Conservation (phyloP, 129 eudicot species). For the Flaveria brownii region DNA sequence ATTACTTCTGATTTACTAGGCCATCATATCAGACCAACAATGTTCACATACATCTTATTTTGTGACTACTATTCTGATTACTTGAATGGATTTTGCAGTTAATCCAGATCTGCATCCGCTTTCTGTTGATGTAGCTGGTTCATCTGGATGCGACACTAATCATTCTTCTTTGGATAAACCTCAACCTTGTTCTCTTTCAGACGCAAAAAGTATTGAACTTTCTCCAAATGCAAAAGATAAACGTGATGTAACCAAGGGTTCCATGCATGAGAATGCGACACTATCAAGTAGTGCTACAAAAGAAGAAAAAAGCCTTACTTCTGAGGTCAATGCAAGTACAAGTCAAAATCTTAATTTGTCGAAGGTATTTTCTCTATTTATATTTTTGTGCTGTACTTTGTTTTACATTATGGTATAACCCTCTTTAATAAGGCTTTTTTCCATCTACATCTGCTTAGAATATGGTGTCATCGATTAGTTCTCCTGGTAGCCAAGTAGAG, state of each 20-base stretch:
- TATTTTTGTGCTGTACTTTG: not conserved
- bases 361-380: conserved; percentile 24
- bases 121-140: conserved; percentile 31
- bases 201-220: conserved; percentile 35
- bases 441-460: conserved; percentile 32
- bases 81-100: conserved; percentile 33
- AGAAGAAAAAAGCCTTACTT: conserved; percentile 56
- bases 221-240: conserved; percentile 37
- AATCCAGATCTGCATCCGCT: conserved; percentile 30
- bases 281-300: conserved; percentile 28
- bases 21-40: conserved; percentile 14
- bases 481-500: conserved; percentile 38
- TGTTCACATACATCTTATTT: conserved; percentile 18
- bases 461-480: conserved; percentile 42
- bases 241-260: conserved; percentile 30
- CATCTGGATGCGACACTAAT: conserved; percentile 21
- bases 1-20: conserved; percentile 20
- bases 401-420: not conserved
- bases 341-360: conserved; percentile 41
- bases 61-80: conserved; percentile 29
- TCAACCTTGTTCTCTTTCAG: conserved; percentile 30
- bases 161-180: conserved; percentile 34
- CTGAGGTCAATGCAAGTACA: conserved; percentile 50
- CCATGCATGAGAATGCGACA: conserved; percentile 26
- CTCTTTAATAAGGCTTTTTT: conserved; percentile 7